phyloP scores from a whole-genome alignment of 1,284 basidiomycete species.

The Malassezia cuniculi region DNA sequence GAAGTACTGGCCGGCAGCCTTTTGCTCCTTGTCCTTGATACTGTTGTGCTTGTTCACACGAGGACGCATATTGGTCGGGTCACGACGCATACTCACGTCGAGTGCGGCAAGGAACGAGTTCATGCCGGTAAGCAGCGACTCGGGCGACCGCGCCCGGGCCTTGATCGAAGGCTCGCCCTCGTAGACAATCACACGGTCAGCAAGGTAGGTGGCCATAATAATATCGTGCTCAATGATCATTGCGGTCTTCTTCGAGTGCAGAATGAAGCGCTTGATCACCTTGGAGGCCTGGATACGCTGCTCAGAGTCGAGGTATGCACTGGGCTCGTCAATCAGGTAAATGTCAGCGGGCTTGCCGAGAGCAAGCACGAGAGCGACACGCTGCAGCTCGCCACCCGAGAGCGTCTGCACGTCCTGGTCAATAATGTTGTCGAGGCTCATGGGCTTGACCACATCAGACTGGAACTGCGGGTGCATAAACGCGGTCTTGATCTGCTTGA shows the following conservation, averaged over 20 bases:
- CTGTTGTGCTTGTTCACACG: constrained; percentile 44
- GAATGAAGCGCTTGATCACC: constrained; percentile 45
- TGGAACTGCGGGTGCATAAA: constrained; percentile 46
- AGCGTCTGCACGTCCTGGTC: constrained; percentile 45
- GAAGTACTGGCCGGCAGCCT: constrained; percentile 41
- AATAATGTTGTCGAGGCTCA: constrained; percentile 42
- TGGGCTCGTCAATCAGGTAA: constrained; percentile 45
- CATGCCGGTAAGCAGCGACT: constrained; percentile 42
- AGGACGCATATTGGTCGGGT: constrained; percentile 42
- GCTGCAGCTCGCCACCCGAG: constrained; percentile 43
- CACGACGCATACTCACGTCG: constrained; percentile 43
- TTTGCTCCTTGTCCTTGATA: constrained; percentile 46
- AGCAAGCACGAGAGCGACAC: constrained; percentile 41
- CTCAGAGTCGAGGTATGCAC: constrained; percentile 44
- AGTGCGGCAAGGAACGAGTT: constrained; percentile 41
- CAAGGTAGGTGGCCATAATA: constrained; percentile 43
- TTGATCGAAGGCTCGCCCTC: constrained; percentile 41
- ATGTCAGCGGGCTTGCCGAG: constrained; percentile 44
- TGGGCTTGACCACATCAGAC: constrained; percentile 45
- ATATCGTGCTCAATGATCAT: constrained; percentile 46
- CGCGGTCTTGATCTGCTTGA: constrained; percentile 44
- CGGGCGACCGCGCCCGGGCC: constrained; percentile 36
- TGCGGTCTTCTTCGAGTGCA: constrained; percentile 45
- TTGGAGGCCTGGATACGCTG: constrained; percentile 44
- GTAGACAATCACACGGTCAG: constrained; percentile 43